Evolutionary conservation across 108 stramenopile genomes (phyloP).

Genomic region (Nannochloropsis oceanica): DNA sequence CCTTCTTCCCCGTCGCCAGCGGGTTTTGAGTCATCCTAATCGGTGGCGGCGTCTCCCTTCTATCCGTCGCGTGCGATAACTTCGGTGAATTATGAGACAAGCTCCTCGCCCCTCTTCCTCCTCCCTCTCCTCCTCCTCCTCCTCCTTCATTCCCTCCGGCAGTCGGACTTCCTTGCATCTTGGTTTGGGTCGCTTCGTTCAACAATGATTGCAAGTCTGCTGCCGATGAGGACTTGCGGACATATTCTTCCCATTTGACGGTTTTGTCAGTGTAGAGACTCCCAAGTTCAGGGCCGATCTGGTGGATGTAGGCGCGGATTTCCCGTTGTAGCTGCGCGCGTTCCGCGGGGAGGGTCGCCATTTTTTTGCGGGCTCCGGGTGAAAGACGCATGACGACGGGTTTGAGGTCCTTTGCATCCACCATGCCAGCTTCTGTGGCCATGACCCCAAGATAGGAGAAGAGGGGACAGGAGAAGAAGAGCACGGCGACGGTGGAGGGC

Average conservation of each 20-base stretch:
- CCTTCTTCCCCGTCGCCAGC: too few species aligned
- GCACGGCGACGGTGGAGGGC: constrained; percentile 56
- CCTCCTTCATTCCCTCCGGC: not conserved
- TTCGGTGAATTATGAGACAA: not conserved
- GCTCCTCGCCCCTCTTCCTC: not conserved
- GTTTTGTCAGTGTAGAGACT: constrained; percentile 19
- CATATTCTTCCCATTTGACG: constrained; percentile 22
- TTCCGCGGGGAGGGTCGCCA: constrained; percentile 14
- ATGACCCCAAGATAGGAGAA: constrained; percentile 83
- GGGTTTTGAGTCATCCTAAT: not conserved
- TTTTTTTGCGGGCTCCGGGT: constrained; percentile 11
- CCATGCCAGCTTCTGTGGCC: constrained; percentile 76
- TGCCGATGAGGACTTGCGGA: constrained; percentile 10
- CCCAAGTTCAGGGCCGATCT: constrained; percentile 36
- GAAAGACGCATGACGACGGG: constrained; percentile 43
- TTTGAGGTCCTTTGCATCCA: constrained; percentile 74
- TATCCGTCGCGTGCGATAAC: not conserved
- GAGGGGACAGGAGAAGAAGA: constrained; percentile 62
- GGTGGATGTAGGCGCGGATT: constrained; percentile 25
- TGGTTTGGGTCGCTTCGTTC: not conserved
- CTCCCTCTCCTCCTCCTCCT: not conserved
- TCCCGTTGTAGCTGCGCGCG: constrained; percentile 27
- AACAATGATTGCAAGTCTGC: not conserved
- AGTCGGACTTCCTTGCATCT: not conserved
- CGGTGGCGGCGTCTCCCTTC: not conserved